phyloP scores from a whole-genome alignment of 441 rosid species.

The Gossypium davidsonii region DNA sequence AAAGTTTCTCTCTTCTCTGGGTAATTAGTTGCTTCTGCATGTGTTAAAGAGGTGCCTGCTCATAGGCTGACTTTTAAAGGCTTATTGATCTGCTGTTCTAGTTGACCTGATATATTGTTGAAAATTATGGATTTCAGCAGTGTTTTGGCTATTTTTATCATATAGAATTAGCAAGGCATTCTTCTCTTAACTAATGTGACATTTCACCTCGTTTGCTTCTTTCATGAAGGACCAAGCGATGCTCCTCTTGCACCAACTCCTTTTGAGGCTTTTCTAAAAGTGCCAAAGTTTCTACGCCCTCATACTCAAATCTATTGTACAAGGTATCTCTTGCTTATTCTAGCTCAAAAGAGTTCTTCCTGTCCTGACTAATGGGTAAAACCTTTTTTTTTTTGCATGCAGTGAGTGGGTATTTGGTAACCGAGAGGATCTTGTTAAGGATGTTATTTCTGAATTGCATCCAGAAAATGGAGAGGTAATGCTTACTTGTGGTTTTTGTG shows the following conservation, averaged over 20 bases:
- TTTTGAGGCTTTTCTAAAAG: conserved; percentile 92
- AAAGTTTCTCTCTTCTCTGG: background rate
- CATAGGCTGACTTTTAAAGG: background rate
- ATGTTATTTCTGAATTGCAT: conserved; percentile 65
- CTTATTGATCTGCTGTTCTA: background rate
- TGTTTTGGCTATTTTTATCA: background rate
- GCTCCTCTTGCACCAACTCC: conserved; percentile 86
- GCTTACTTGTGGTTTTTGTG: conserved; percentile 10
- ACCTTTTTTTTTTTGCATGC: conserved; percentile 17
- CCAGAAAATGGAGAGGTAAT: conserved; percentile 79
- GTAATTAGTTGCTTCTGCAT: background rate
- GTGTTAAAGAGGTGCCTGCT: background rate
- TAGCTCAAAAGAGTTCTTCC: conserved; percentile 4
- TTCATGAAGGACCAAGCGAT: conserved; percentile 70
- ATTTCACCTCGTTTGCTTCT: conserved; percentile 15
- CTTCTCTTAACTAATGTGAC: background rate
- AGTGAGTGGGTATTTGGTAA: conserved; percentile 98
- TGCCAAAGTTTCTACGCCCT: conserved; percentile 84
- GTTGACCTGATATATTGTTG: background rate
- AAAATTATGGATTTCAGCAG: background rate
- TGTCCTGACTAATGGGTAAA: conserved; percentile 5
- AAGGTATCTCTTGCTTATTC: conserved; percentile 47
- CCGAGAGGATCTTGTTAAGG: conserved; percentile 90
- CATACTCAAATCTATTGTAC: conserved; percentile 93
- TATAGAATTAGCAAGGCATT: background rate